phyloP scores from a whole-genome alignment of 331 rosid genomes.

The Dryas integrifolia region DNA sequence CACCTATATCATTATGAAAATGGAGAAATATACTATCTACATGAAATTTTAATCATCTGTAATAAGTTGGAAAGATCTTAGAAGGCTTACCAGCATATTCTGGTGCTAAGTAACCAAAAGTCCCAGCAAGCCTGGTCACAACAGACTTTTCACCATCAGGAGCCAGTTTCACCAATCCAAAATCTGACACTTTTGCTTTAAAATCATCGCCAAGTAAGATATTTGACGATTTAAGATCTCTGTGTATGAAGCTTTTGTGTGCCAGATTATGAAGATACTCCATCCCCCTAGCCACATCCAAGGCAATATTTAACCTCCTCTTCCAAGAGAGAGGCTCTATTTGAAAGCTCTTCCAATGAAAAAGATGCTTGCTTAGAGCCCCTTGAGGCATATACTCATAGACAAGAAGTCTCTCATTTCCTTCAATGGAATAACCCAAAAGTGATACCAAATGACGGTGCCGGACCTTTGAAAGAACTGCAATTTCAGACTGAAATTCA shows the following conservation, averaged over 20 bases:
- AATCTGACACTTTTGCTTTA: constrained; percentile 87
- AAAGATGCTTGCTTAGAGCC: constrained; percentile 92
- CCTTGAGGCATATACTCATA: constrained; percentile 97
- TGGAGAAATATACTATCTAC: neutral
- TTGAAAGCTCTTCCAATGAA: constrained; percentile 69
- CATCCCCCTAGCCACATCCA: constrained; percentile 96
- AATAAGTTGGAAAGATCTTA: neutral
- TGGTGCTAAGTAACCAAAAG: constrained; percentile 79
- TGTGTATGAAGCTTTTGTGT: constrained; percentile 95
- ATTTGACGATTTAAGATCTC: constrained; percentile 95
- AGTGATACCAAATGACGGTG: constrained; percentile 94
- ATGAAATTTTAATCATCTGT: neutral
- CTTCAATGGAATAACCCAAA: constrained; percentile 70
- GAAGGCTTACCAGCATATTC: constrained; percentile 62
- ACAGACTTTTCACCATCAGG: constrained; percentile 85
- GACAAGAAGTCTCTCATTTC: constrained; percentile 81
- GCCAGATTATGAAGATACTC: constrained; percentile 90
- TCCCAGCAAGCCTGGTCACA: constrained; percentile 87
- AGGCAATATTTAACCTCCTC: constrained; percentile 85
- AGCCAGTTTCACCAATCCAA: constrained; percentile 95
- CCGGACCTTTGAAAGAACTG: constrained; percentile 88
- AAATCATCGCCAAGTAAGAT: constrained; percentile 84
- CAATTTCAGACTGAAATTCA: constrained; percentile 92
- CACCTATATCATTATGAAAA: neutral
- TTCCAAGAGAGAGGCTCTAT: constrained; percentile 95